Base-by-base conservation (phyloP, 306 rosid species). In the Calophaca sinica region DNA sequence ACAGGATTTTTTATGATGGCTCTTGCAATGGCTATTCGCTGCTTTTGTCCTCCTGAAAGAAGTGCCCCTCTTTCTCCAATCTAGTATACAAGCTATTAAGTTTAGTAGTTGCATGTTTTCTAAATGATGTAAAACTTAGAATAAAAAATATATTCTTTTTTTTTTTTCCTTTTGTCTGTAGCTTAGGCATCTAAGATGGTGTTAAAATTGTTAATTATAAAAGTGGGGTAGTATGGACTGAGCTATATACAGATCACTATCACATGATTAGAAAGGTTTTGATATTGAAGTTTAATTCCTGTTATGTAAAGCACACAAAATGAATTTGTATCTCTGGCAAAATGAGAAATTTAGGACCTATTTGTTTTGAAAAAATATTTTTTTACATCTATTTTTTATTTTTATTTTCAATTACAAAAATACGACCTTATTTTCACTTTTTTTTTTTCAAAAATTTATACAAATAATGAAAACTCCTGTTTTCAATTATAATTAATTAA, bases 21-120 rank as follows among this genome's bases (percentile, higher is more conserved):
- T 80, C 97, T 88, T 50, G 99, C 97, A 76, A 94, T 91, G 59
- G 99, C 96, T 41, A 94, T 84, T 67, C 99, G 38, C 77, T 94
- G 99, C 88, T 92, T 94, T 50, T 94, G 97, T 61, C 99, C 99
- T 68, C 97, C 97, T 10, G 98, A 94, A 79, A 94, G 83, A 66
- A 87, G 89, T 50, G 90, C 91, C 2, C 99, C 99, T 52, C 94
- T 87, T 74, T 94, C 97, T 63, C 99, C 97, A 78, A 92, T 80
- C 97, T 91, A 74, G 26, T 54, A 63, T 55, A 53, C 46, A 82
- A 61, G 42, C 26, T 42, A 68, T 52, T 7, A 81, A 29, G 61
- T 80, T 80, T 41, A 79, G 10, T 36, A 49, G 6, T 29, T 41
- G 1, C 65, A 46, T 5, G 5, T 75, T 3, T 33, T 50, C 52